Evolutionary conservation across 192 early-diverging fungal genomes (phyloP), one percentile per base, ranked within the genome.

Genomic region (Backusella australiensis): DNA sequence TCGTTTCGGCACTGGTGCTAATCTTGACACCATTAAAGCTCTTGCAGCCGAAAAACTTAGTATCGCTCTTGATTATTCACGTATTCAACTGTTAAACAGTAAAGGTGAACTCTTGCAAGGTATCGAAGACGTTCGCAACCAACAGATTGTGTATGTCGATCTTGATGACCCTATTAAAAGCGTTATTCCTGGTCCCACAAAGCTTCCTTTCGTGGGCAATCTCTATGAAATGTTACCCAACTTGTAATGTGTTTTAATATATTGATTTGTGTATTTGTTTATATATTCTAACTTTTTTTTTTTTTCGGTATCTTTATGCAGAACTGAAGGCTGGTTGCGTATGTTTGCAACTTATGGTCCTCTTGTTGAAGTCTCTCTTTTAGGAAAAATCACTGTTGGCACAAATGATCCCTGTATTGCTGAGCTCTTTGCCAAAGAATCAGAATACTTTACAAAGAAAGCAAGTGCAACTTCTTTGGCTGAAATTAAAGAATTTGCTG

Each of bases 371-470:
- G 34, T 81, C 21, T 81, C 34, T 1, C 42, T 63, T 19, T n/a
- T 68, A 46, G 73, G 79, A 32, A 39, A 14, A 11, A 70, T 29
- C 38, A 73, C 4, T 41, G 23, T 77, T 65, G 69, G n/a, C 52
- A 89, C 84, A 5, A 82, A 76, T 53, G 85, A 89, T 63, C 81
- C 86, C 32, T 75, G 26, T 21, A 71, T 87, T 34, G 86, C 83
- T 9, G 82, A 88, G 41, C 34, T 80, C 6, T 67, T 77, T 66
- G 65, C 74, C 12, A 76, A 84, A n/a, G 90, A 91, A 65, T 56
- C 70, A n/a, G 87, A 88, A 44, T 85, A 78, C 70, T 90, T 89
- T 71, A 86, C 80, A 68, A 89, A 91, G 74, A 78, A 80, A n/a
- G 75, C 88, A n/a, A 65, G 77, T 63, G 34, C 69, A 17, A 72